Evolutionary conservation across 805 yeast genomes (phyloP).

Genomic region (Cyberlindnera meyerae): DNA sequence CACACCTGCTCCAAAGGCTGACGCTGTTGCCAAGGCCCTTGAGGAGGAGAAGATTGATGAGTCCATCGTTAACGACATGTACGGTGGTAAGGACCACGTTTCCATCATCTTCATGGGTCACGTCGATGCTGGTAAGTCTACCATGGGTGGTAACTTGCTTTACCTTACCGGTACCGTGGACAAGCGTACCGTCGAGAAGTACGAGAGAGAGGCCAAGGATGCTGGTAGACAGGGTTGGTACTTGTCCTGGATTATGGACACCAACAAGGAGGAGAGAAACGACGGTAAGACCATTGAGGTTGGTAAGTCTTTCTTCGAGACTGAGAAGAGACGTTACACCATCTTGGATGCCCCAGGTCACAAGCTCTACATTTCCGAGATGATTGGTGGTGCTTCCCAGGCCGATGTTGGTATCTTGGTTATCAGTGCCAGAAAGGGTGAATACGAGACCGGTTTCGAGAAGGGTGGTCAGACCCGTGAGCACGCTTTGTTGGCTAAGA

Average conservation of each 20-base stretch:
- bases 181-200: conserved; percentile 96
- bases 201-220: conserved; percentile 97
- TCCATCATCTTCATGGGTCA: conserved; percentile 99
- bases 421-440: conserved; percentile 98
- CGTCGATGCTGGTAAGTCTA: conserved; percentile 98
- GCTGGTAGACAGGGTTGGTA: conserved; percentile 99
- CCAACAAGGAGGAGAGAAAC: conserved; percentile 96
- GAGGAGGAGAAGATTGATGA: conserved; percentile 78
- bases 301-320: conserved; percentile 96
- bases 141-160: conserved; percentile 97
- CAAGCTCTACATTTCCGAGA: conserved; percentile 96
- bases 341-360: conserved; percentile 99
- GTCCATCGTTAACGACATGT: conserved; percentile 85
- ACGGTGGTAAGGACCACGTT: conserved; percentile 96
- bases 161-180: conserved; percentile 95
- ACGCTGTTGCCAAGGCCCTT: conserved; percentile 52
- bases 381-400: conserved; percentile 99
- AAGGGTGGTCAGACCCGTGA: conserved; percentile 99
- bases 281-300: conserved; percentile 99
- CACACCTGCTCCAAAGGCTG: conserved; percentile 29
- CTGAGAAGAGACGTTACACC: conserved; percentile 96
- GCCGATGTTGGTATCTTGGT: conserved; percentile 98
- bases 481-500: conserved; percentile 95
- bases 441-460: conserved; percentile 98
- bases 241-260: conserved; percentile 98